Evolutionary conservation across 1,284 basidiomycete genomes (phyloP).

Genomic region (Fomitopsis palustris): DNA sequence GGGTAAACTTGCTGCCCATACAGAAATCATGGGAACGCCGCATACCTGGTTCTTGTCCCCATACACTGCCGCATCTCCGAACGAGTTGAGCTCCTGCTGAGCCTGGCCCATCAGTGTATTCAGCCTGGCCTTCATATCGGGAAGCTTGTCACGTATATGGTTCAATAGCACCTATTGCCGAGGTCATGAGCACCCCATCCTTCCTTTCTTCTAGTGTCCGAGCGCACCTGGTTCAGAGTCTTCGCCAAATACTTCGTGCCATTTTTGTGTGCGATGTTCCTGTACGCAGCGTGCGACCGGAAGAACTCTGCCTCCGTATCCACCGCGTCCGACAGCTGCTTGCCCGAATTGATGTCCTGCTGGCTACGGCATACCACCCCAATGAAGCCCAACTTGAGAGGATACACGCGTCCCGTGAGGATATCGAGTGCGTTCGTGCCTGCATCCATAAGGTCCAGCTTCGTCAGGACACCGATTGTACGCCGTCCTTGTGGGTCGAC

Average conservation of each 20-base stretch:
- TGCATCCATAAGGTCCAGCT: slow-evolving; percentile 98
- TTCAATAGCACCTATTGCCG: slow-evolving; percentile 81
- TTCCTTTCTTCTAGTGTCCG: neutral
- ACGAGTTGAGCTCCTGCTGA: slow-evolving; percentile 95
- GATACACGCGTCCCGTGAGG: slow-evolving; percentile 94
- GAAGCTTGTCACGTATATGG: slow-evolving; percentile 97
- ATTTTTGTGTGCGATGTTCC: slow-evolving; percentile 96
- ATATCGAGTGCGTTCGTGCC: slow-evolving; percentile 97
- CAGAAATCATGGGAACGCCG: slow-evolving; percentile 16
- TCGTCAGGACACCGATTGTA: slow-evolving; percentile 95
- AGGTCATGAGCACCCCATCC: neutral
- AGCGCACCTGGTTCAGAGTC: slow-evolving; percentile 80
- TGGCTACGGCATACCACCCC: slow-evolving; percentile 97
- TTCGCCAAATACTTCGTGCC: slow-evolving; percentile 95
- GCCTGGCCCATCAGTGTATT: slow-evolving; percentile 99
- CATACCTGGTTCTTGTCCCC: slow-evolving; percentile 86
- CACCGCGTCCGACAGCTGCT: slow-evolving; percentile 84
- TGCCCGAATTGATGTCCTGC: slow-evolving; percentile 92
- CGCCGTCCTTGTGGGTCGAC: slow-evolving; percentile 95
- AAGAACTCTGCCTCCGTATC: slow-evolving; percentile 93
- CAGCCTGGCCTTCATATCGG: slow-evolving; percentile 98
- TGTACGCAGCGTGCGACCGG: slow-evolving; percentile 84
- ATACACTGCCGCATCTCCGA: slow-evolving; percentile 91
- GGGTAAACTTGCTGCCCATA: neutral
- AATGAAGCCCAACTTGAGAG: slow-evolving; percentile 96